Evolutionary conservation across 345 rosid species (phyloP), one percentile per base, ranked within the genome.

Genomic region (Raphanus raphanistrum): DNA sequence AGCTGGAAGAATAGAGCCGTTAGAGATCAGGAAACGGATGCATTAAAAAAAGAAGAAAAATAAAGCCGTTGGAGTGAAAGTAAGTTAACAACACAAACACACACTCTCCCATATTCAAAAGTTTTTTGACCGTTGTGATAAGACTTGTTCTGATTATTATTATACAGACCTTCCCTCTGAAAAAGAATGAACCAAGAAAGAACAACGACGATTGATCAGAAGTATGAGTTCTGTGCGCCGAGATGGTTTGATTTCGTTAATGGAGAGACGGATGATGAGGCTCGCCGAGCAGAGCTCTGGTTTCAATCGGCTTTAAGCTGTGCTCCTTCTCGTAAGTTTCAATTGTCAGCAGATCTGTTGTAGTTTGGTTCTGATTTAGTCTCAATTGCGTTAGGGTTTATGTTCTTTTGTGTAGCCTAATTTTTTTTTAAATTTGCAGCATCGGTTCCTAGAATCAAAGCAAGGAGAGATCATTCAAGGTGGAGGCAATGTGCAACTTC

Each of bases 141-240:
- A 41, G 4, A 3, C 13, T 10, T 2, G 4, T 10, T 12, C 9
- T 8, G 13, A 9, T 41, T 71, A 64, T 71, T 8, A 65, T 77
- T 65, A 75, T 63, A 65, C 57, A 38, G 13, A 57, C 61, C 17
- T 27, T 27, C 11, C 45, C 17, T 54, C 76, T 41, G 52, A 29
- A 36, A 36, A 38, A 43, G 4, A 50, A 70, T 65, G 15, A 50
- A 16, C 66, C 25, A 70, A 55, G 2, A 8, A 8, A 8, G 8
- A 33, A 28, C 63, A 0, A 58, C 82, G 79, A 75, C 88, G 76
- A 73, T 93, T 15, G 98, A 95, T 54, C 84, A 88, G 76, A 58
- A 72, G 0, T 95, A 92, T 80, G 99, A 95, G 86, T 95, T 91
- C 84, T 88, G 86, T 1, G 99, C 99, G 7, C 98, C 98, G 1